Percentiles rank a stretch among this genome's conserved stretches.
Conservation (phyloP, 768 basidiomycete species). For the Phanerochaete carnosa region DNA sequence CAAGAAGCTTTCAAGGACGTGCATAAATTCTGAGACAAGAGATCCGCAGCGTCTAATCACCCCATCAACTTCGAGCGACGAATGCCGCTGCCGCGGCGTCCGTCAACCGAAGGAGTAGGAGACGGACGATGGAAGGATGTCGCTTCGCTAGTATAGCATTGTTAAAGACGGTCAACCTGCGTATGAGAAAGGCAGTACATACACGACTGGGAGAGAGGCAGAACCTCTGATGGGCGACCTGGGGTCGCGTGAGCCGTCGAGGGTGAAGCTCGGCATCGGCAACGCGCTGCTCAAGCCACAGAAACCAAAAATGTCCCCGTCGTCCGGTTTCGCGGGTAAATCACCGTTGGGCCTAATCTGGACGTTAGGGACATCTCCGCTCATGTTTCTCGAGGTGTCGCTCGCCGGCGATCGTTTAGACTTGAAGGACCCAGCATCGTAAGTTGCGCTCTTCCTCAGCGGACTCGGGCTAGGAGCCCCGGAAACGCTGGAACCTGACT, state of each 20-base stretch:
- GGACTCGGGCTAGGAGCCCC: not conserved
- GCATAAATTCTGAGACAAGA: too few species aligned
- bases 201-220: not conserved
- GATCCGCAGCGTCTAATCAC: not conserved
- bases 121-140: not conserved
- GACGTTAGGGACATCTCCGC: not conserved
- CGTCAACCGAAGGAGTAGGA: not conserved
- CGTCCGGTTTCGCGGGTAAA: not conserved
- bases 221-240: not conserved
- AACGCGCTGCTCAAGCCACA: not conserved
- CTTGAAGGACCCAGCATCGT: not conserved
- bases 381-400: not conserved
- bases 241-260: not conserved
- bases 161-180: not conserved
- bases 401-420: not conserved
- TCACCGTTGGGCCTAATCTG: not conserved
- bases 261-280: not conserved
- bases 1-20: too few species aligned
- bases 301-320: not conserved
- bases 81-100: not conserved
- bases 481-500: not conserved
- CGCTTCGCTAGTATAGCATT: not conserved
- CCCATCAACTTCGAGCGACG: not conserved
- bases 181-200: not conserved
- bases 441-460: not conserved